These are phyloP conservation scores for Lodderomyces elongisporus DNA, from an alignment of 1,139 yeast species.

Conservation along the genomic window DNA sequence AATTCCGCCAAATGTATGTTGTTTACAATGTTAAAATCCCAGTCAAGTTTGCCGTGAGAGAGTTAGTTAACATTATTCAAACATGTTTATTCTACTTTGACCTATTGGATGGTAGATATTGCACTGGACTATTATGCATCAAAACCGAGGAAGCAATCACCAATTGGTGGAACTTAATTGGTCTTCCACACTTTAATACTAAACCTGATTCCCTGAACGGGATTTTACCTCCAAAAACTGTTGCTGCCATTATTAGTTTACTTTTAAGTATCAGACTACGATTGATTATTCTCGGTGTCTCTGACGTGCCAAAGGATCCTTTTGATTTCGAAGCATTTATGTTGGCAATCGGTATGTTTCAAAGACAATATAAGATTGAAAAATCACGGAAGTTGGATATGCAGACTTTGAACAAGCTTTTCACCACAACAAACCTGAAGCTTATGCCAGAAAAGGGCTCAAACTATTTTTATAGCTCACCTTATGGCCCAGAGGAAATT, in stretches of 20 bases:
- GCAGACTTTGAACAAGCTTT: constrained; percentile 56
- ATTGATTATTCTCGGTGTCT: constrained; percentile 60
- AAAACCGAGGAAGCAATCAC: constrained; percentile 67
- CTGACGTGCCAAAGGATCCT: constrained; percentile 84
- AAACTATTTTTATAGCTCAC: constrained; percentile 12
- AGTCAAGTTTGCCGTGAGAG: constrained; percentile 64
- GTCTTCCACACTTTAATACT: constrained; percentile 53
- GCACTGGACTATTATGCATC: constrained; percentile 81
- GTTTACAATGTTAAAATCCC: constrained; percentile 46
- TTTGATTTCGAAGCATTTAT: constrained; percentile 66
- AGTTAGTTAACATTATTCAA: constrained; percentile 70
- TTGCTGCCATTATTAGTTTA: constrained; percentile 58
- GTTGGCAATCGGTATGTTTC: constrained; percentile 54
- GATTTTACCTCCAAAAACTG: constrained; percentile 59
- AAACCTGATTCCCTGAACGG: constrained; percentile 47
- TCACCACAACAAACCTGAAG: constrained; percentile 53
- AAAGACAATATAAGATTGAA: constrained; percentile 56
- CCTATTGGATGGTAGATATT: constrained; percentile 59
- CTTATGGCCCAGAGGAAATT: constrained; percentile 6
- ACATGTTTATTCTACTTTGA: constrained; percentile 74
- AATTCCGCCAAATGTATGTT: constrained; percentile 72
- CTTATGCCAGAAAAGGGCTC: constrained; percentile 23
- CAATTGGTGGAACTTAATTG: constrained; percentile 82
- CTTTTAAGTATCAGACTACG: constrained; percentile 64
- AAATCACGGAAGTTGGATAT: constrained; percentile 58